Conservation (phyloP, 2,329 filamentous ascomycete species). For the Sporothrix schenckii region DNA sequence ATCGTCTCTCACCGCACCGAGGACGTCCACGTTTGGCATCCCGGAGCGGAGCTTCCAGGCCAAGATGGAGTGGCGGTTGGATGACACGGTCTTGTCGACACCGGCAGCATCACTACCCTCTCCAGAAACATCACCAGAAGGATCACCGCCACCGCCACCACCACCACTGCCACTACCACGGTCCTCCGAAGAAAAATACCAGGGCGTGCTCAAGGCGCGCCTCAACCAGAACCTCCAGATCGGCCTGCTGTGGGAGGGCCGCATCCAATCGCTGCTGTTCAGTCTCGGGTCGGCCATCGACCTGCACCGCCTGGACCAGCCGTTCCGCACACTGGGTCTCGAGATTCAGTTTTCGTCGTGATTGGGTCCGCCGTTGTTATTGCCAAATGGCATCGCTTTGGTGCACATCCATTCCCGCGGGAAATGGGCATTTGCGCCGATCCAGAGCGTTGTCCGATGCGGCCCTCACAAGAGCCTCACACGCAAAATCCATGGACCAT, state of each 20-base stretch:
- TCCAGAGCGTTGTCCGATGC: background rate
- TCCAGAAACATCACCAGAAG: background rate
- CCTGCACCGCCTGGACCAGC: slow-evolving; percentile 72
- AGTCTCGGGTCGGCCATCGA: slow-evolving; percentile 87
- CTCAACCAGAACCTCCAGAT: slow-evolving; percentile 87
- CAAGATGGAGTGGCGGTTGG: slow-evolving; percentile 55
- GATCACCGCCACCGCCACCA: background rate
- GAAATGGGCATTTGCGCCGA: background rate
- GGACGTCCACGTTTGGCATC: background rate
- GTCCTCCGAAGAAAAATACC: slow-evolving; percentile 61
- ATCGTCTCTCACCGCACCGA: background rate
- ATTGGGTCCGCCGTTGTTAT: background rate
- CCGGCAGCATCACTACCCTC: too few species aligned
- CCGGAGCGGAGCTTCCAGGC: slow-evolving; percentile 50
- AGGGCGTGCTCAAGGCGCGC: slow-evolving; percentile 86
- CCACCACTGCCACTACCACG: background rate
- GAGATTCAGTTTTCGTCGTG: slow-evolving; percentile 82
- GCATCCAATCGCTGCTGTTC: slow-evolving; percentile 89
- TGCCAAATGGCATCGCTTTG: background rate
- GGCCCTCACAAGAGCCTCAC: background rate
- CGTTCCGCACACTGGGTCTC: slow-evolving; percentile 74
- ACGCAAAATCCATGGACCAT: background rate
- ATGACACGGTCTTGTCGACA: slow-evolving; percentile 36
- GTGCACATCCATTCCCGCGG: background rate
- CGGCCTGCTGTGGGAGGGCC: slow-evolving; percentile 87